Percentiles rank a stretch among this genome's conserved stretches.
Evolutionary conservation across 2,329 filamentous ascomycete genomes (phyloP).

Genomic region (Hymenoscyphus repandus): DNA sequence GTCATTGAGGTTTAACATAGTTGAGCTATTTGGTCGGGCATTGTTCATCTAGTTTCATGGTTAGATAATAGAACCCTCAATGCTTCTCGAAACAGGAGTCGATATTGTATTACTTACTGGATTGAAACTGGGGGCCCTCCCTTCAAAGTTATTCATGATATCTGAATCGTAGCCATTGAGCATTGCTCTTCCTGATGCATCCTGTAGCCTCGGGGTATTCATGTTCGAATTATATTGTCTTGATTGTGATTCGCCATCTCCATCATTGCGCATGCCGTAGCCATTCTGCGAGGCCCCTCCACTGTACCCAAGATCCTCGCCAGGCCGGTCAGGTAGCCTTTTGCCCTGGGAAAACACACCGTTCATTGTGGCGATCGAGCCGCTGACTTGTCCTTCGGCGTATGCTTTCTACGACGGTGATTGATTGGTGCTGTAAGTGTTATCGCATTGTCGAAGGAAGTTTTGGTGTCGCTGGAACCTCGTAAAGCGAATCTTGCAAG

Average conservation of each 20-base stretch:
- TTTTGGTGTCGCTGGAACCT: neutral
- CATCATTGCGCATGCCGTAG: slow-evolving; percentile 9
- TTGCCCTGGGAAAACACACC: slow-evolving; percentile 10
- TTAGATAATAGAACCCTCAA: neutral
- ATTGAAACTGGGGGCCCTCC: slow-evolving; percentile 50
- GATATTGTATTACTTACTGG: slow-evolving; percentile 39
- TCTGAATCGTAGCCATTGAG: slow-evolving; percentile 56
- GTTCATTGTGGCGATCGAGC: slow-evolving; percentile 3
- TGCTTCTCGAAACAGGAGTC: neutral
- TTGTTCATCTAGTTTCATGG: slow-evolving; percentile 41
- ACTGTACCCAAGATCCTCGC: slow-evolving; percentile 18
- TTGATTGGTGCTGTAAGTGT: neutral
- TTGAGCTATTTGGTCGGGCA: slow-evolving; percentile 48
- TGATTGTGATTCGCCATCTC: slow-evolving; percentile 8
- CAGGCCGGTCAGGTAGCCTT: slow-evolving; percentile 17
- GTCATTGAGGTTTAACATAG: slow-evolving; percentile 59
- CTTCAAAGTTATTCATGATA: slow-evolving; percentile 48
- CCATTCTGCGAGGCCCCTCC: slow-evolving; percentile 10
- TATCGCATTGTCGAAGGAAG: slow-evolving; percentile 2
- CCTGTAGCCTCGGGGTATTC: slow-evolving; percentile 8
- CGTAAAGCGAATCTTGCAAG: too few relatives aligned
- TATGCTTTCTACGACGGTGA: neutral
- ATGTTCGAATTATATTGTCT: slow-evolving; percentile 8
- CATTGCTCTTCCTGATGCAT: slow-evolving; percentile 43
- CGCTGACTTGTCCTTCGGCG: neutral